Base-by-base conservation (phyloP, 2,329 filamentous ascomycete species). In the Cercospora janseana region DNA sequence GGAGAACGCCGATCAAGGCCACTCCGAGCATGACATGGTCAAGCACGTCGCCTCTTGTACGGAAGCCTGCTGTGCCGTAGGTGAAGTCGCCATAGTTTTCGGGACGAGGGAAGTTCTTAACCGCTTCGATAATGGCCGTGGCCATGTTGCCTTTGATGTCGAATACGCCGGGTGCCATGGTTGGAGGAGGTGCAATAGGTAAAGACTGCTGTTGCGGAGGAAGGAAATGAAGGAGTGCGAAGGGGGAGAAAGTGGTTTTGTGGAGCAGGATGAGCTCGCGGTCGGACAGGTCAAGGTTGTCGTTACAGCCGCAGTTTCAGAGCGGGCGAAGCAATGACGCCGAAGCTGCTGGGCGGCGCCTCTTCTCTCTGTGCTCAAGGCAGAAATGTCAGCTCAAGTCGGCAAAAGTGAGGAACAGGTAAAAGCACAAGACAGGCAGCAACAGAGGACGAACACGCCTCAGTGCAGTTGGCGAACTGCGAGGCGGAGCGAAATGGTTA, bases 21-120 rank as follows among this genome's bases (percentile, higher is more conserved):
- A 96, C 91, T 38, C 91, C 86, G 73, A 92, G 96, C 61, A 95
- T 82, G 57, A 98, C 89, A 27, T 89, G 93, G 67, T 94, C 88
- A 63, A 97, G 86, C 49, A 95, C 80, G 63, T 90, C 85, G 52
- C 82, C 81, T 73, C 83, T 85, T 74, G 85, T 85, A 52, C 83
- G 81, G 67, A 86, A 86, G 52, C 79, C 79, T 52, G 79, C 79
- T 53, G 79, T 82, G 59, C 79, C 79, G 73, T 82, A 82, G 54
- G 76, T 71, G 64, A 80, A 82, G 60, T 63, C 60, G 29, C 58
- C 56, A 31, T 51, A 53, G 10, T 55, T 55, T 21, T 55, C 63
- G 8, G 66, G 66, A 41, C 65, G 63, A 16, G 66, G 63, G 42
- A 63, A 67, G 44, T 63, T 59, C 46, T 62, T 59, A 31, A 66